phyloP scores from a whole-genome alignment of 768 basidiomycete genomes.

The Tubosaeta sp. region DNA sequence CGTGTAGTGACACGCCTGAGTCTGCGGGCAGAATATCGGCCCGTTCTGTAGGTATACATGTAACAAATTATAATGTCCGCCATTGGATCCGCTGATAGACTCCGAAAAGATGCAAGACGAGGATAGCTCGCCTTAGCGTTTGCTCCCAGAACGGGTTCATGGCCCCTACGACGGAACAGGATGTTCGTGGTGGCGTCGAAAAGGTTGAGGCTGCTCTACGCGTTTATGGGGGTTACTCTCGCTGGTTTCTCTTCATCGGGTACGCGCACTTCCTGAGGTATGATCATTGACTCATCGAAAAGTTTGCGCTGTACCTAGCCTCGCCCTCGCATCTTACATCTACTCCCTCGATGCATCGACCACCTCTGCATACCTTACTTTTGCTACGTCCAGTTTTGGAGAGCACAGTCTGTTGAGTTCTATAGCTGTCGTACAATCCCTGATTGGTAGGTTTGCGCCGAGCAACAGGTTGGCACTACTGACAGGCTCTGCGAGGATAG shows the following conservation, averaged over 20 bases:
- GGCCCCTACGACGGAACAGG: slow-evolving; percentile 11
- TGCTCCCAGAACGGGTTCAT: neutral
- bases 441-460: slow-evolving; percentile 44
- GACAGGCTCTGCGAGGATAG: slow-evolving; percentile 23
- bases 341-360: slow-evolving; percentile 73
- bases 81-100: slow-evolving; percentile 1
- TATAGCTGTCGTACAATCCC: slow-evolving; percentile 50
- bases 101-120: neutral
- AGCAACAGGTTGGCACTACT: slow-evolving; percentile 1
- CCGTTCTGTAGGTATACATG: slow-evolving; percentile 18
- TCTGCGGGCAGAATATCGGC: slow-evolving; percentile 13
- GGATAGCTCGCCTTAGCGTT: slow-evolving; percentile 1
- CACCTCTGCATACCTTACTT: slow-evolving; percentile 60
- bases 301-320: slow-evolving; percentile 22
- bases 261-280: slow-evolving; percentile 21
- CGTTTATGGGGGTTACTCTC: slow-evolving; percentile 50
- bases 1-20: too few relatives aligned
- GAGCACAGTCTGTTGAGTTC: slow-evolving; percentile 53
- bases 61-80: too few relatives aligned
- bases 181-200: slow-evolving; percentile 39
- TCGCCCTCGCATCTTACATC: slow-evolving; percentile 69
- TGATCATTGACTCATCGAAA: neutral
- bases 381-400: slow-evolving; percentile 50
- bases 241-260: slow-evolving; percentile 61
- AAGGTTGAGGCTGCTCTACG: slow-evolving; percentile 49